Evolutionary conservation across 441 rosid genomes (phyloP).

Genomic region (Erysimum cheiri): DNA sequence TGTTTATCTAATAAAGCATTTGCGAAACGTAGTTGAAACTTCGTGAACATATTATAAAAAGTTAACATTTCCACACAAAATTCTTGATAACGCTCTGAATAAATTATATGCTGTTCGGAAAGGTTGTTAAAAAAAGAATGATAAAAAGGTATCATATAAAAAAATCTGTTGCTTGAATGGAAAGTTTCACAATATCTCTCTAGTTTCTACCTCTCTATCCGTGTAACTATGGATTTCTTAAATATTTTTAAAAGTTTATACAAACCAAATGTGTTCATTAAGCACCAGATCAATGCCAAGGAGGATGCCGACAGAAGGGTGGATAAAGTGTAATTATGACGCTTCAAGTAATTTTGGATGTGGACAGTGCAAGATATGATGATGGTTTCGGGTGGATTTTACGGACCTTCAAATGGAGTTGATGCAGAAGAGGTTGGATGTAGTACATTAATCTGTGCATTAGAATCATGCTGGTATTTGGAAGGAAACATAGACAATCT

Average conservation of each 20-base stretch:
- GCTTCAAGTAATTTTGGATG: neutral
- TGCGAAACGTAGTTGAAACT: constrained; percentile 5
- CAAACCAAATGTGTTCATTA: constrained; percentile 7
- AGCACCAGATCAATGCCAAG: constrained; percentile 12
- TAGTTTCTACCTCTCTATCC: neutral
- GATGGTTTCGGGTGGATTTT: neutral
- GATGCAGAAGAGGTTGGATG: neutral
- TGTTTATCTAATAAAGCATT: neutral
- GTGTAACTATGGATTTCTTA: constrained; percentile 1
- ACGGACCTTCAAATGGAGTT: neutral
- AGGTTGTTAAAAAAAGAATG: constrained; percentile 21
- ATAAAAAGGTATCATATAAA: constrained; percentile 18
- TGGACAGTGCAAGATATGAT: neutral
- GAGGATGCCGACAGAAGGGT: constrained; percentile 6
- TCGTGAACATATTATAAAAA: neutral
- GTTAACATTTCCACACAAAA: neutral
- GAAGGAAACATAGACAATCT: neutral
- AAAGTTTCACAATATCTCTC: constrained; percentile 10
- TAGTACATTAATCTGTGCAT: neutral
- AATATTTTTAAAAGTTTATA: neutral
- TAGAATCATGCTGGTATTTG: neutral
- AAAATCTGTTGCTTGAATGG: constrained; percentile 22
- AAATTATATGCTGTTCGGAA: constrained; percentile 4
- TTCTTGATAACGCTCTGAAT: neutral
- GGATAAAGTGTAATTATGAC: neutral